phyloP scores from a whole-genome alignment of 2,329 filamentous ascomycete species.

The Leptographium wingfieldii region DNA sequence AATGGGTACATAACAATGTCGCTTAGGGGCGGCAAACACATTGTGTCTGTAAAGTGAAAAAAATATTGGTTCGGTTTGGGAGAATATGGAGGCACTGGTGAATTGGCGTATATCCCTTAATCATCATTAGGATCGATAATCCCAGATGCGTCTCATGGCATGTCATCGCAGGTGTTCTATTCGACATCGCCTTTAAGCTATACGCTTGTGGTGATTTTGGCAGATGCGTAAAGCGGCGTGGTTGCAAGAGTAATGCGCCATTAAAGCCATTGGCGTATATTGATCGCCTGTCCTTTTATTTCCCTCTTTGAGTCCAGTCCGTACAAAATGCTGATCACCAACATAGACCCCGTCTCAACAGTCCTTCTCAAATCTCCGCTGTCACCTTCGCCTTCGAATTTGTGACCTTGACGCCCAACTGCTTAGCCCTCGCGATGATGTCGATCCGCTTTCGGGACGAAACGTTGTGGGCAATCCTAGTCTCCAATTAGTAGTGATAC shows the following conservation, averaged over 20 bases:
- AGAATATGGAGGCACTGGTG: background rate
- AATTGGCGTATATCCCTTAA: background rate
- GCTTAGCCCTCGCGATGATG: slow-evolving; percentile 94
- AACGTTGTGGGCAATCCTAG: slow-evolving; percentile 92
- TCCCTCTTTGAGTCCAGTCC: slow-evolving; percentile 8
- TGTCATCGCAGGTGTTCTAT: background rate
- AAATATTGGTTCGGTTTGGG: background rate
- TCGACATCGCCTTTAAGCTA: background rate
- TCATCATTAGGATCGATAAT: background rate
- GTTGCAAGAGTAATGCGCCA: background rate
- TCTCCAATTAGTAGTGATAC: background rate
- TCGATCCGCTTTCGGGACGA: slow-evolving; percentile 98
- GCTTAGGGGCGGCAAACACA: slow-evolving; percentile 6
- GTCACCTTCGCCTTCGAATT: slow-evolving; percentile 99
- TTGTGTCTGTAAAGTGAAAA: background rate
- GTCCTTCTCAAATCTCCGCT: slow-evolving; percentile 60
- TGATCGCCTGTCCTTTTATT: background rate
- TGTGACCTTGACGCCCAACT: slow-evolving; percentile 98
- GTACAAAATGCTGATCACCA: slow-evolving; percentile 7
- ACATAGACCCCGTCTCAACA: slow-evolving; percentile 2
- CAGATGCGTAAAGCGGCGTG: background rate
- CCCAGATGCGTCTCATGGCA: background rate
- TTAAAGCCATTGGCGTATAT: background rate
- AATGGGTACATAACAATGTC: slow-evolving; percentile 6
- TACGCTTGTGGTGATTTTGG: background rate